Conservation (phyloP, 305 asterid species). For the Stenogyne calaminthoides region DNA sequence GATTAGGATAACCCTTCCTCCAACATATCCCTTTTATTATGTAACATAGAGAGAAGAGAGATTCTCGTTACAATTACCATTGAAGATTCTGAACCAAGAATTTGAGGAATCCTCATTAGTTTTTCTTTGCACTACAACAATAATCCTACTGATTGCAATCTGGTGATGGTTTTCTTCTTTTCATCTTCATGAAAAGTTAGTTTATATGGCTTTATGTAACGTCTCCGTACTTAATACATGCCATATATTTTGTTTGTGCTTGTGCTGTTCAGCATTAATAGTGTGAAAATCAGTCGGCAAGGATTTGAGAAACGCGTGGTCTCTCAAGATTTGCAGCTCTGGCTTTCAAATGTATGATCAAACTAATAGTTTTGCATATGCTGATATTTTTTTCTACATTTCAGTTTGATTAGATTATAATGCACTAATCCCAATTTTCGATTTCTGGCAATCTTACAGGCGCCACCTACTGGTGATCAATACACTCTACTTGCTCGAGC, state of each 20-base stretch:
- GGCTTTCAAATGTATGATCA: slow-evolving; percentile 84
- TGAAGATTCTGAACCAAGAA: too few species aligned
- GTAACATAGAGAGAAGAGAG: too few species aligned
- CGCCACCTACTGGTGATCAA: slow-evolving; percentile 70
- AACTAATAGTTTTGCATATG: not conserved
- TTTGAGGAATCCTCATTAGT: not conserved
- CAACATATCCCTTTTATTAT: too few species aligned
- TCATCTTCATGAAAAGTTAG: not conserved
- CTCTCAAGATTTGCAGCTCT: slow-evolving; percentile 95
- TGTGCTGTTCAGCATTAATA: slow-evolving; percentile 59
- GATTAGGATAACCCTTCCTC: too few species aligned
- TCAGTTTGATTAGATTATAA: slow-evolving; percentile 12
- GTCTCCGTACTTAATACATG: not conserved
- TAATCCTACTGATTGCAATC: not conserved
- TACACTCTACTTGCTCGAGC: slow-evolving; percentile 96
- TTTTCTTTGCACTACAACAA: not conserved
- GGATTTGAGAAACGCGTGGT: slow-evolving; percentile 96
- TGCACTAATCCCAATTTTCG: slow-evolving; percentile 7
- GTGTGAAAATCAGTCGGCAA: slow-evolving; percentile 73
- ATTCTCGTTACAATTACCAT: too few species aligned
- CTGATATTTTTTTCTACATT: slow-evolving; percentile 6
- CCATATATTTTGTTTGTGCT: not conserved
- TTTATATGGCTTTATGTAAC: not conserved
- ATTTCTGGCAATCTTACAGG: slow-evolving; percentile 45
- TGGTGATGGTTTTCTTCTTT: not conserved